Evolutionary conservation across 208 protist genomes (phyloP).

Genomic region (Trypanosomatidae sp.): DNA sequence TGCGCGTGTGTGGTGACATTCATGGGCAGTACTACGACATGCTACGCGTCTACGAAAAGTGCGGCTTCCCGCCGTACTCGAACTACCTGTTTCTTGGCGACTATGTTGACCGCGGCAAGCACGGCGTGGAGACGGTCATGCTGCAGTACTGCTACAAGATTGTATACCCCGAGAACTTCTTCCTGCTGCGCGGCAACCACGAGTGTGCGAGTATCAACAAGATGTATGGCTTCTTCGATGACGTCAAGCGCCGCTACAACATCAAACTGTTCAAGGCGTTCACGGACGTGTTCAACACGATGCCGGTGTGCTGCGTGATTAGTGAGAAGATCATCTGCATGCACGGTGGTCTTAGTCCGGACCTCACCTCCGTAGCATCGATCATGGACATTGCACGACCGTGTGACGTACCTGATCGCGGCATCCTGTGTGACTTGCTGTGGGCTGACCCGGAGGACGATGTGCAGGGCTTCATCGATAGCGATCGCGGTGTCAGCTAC

Average conservation of each 20-base stretch:
- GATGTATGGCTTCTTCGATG: conserved; percentile 99
- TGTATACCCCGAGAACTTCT: conserved; percentile 96
- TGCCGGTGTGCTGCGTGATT: conserved; percentile 98
- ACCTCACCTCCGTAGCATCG: conserved; percentile 90
- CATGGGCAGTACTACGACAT: conserved; percentile 99
- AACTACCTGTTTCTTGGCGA: conserved; percentile 99
- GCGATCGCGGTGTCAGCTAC: conserved; percentile 98
- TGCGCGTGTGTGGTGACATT: conserved; percentile 93
- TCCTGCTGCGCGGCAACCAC: conserved; percentile 98
- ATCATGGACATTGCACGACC: conserved; percentile 94
- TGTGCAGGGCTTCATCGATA: conserved; percentile 95
- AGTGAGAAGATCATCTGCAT: conserved; percentile 99
- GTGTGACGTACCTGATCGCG: conserved; percentile 98
- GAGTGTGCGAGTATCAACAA: conserved; percentile 97
- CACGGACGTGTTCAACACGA: conserved; percentile 98
- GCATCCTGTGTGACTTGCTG: conserved; percentile 98
- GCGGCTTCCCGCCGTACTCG: conserved; percentile 96
- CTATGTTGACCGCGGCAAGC: conserved; percentile 97
- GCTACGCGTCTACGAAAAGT: conserved; percentile 98
- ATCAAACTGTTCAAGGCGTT: conserved; percentile 98
- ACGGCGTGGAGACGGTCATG: conserved; percentile 90
- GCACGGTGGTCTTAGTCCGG: conserved; percentile 97
- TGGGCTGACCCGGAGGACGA: conserved; percentile 95
- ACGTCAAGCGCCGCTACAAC: conserved; percentile 91
- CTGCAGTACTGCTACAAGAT: conserved; percentile 94